These are phyloP conservation scores for Miscanthus lutarioriparius DNA, from an alignment of 176 grass and related monocot genomes.

Conservation along the genomic window DNA sequence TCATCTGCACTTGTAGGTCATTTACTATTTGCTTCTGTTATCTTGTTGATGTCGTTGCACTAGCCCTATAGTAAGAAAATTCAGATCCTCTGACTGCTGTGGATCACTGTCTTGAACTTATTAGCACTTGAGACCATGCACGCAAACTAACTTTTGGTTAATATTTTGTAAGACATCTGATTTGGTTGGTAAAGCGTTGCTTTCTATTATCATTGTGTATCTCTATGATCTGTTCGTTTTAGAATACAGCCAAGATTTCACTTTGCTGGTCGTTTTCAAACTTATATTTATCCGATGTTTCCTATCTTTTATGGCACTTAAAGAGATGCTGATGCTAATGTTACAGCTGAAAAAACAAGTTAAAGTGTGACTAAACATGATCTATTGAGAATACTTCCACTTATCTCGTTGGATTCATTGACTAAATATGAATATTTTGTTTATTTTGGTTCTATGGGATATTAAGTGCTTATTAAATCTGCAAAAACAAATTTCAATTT, in stretches of 20 bases:
- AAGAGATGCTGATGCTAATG: constrained; percentile 11
- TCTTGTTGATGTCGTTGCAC: neutral
- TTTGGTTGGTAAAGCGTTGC: constrained; percentile 49
- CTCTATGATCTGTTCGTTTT: constrained; percentile 14
- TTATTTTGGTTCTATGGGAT: constrained; percentile 18
- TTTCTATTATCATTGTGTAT: constrained; percentile 34
- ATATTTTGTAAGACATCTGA: constrained; percentile 25
- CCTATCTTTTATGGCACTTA: constrained; percentile 7
- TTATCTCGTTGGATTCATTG: neutral
- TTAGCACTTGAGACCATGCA: neutral
- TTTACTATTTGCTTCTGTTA: constrained; percentile 17
- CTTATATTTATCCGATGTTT: constrained; percentile 29
- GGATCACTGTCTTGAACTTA: constrained; percentile 22
- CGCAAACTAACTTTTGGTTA: neutral
- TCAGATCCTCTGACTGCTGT: neutral
- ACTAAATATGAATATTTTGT: neutral
- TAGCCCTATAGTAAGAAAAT: constrained; percentile 5
- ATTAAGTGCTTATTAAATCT: constrained; percentile 21
- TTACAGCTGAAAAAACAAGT: constrained; percentile 13
- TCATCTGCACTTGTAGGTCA: neutral
- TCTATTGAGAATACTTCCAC: neutral
- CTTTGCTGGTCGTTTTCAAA: constrained; percentile 36
- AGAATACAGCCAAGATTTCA: constrained; percentile 21
- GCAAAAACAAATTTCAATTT: neutral
- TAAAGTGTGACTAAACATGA: neutral